These are phyloP conservation scores for Alternaria brassicae DNA, from an alignment of 2,329 filamentous ascomycete species.

Conservation along the genomic window DNA sequence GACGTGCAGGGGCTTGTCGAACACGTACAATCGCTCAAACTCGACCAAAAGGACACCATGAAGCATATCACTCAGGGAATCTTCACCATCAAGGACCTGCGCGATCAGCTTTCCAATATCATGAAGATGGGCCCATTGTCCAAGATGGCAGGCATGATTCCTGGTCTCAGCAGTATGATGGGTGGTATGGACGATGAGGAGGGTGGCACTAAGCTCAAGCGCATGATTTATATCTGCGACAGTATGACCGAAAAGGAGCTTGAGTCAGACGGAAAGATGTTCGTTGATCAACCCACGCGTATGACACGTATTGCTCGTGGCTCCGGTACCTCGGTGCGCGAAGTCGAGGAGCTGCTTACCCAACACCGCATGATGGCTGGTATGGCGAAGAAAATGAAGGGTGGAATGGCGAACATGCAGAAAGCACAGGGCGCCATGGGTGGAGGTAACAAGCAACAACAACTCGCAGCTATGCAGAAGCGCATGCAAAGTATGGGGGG, in stretches of 20 bases:
- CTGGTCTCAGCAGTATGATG: conserved; percentile 92
- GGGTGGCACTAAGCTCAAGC: conserved; percentile 88
- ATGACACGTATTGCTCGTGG: conserved; percentile 92
- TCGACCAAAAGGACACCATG: conserved; percentile 98
- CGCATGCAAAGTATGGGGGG: conserved; percentile 88
- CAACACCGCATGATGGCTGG: conserved; percentile 99
- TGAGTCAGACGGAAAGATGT: conserved; percentile 92
- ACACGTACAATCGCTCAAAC: conserved; percentile 92
- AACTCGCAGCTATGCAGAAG: conserved; percentile 97
- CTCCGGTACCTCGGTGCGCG: conserved; percentile 86
- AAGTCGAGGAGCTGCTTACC: conserved; percentile 96
- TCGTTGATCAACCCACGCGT: conserved; percentile 87
- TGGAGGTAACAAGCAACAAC: conserved; percentile 88
- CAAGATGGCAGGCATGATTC: conserved; percentile 99
- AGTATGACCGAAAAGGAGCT: conserved; percentile 97
- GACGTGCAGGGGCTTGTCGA: conserved; percentile 95
- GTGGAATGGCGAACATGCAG: conserved; percentile 98
- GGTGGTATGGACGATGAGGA: conserved; percentile 97
- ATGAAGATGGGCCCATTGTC: conserved; percentile 99
- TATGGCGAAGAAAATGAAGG: conserved; percentile 99
- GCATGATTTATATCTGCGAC: conserved; percentile 99
- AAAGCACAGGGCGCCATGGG: conserved; percentile 89
- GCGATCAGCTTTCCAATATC: conserved; percentile 95
- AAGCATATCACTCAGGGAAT: conserved; percentile 98
- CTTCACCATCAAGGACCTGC: conserved; percentile 91